A percentile compares a stretch with the other conserved stretches of the same genome.
phyloP scores from a whole-genome alignment of 2,329 filamentous ascomycete genomes.

The Zymoseptoria passerinii region DNA sequence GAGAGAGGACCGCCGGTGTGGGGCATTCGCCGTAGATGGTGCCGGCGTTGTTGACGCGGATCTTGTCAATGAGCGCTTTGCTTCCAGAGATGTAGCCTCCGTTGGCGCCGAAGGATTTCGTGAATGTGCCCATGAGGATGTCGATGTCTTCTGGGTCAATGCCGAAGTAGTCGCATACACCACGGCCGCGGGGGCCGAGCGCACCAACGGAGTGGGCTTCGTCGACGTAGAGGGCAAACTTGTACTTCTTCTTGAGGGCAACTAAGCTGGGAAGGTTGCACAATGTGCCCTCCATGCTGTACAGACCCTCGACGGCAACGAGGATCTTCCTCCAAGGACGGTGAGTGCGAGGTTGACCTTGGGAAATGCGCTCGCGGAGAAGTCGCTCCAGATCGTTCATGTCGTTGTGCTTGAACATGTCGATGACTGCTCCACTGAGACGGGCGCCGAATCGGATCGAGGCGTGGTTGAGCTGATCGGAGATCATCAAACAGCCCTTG shows the following conservation, averaged over 20 bases:
- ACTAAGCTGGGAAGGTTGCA: conserved; percentile 90
- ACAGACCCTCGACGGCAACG: conserved; percentile 90
- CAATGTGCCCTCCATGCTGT: conserved; percentile 99
- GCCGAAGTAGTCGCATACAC: conserved; percentile 95
- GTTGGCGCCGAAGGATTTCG: conserved; percentile 97
- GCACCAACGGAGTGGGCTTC: conserved; percentile 96
- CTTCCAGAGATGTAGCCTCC: conserved; percentile 90
- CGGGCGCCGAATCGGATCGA: conserved; percentile 94
- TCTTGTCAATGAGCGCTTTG: conserved; percentile 85
- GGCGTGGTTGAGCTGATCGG: conserved; percentile 94
- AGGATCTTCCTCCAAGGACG: conserved; percentile 99
- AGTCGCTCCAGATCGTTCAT: conserved; percentile 78
- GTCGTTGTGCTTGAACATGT: conserved; percentile 97
- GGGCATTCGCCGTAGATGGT: conserved; percentile 83
- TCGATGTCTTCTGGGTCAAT: conserved; percentile 83
- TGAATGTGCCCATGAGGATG: conserved; percentile 95
- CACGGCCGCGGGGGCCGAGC: conserved; percentile 76
- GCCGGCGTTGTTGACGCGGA: conserved; percentile 75
- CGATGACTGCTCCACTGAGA: conserved; percentile 88
- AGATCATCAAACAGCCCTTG: conserved; percentile 90
- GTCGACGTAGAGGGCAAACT: conserved; percentile 91
- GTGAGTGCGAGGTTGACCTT: conserved; percentile 96
- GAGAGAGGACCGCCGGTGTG: conserved; percentile 76
- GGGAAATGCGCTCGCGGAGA: conserved; percentile 85
- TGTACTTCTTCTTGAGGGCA: conserved; percentile 86